Conservation (phyloP, 106 monocot genomes). For the Amphibolis antarctica region DNA sequence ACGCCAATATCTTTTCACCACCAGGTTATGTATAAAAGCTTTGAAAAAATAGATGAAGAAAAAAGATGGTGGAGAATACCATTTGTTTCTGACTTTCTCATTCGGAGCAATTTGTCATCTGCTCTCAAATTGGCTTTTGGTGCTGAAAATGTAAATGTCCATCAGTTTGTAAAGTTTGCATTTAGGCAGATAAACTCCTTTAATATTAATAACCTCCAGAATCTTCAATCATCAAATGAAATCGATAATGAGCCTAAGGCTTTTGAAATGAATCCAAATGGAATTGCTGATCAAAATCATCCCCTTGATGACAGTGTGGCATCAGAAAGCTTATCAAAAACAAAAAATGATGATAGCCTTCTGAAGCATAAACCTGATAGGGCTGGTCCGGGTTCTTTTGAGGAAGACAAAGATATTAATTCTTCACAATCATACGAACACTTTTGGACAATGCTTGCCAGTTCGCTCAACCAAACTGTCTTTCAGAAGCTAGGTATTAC, state of each 20-base stretch:
- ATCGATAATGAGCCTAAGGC: conserved; percentile 1
- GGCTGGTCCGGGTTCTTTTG: conserved; percentile 7
- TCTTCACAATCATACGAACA: conserved; percentile 26
- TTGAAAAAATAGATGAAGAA: conserved; percentile 62
- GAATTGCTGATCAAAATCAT: conserved; percentile 8
- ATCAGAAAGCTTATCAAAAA: not conserved
- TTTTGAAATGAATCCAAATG: conserved; percentile 7
- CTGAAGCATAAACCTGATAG: conserved; percentile 4
- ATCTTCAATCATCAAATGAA: conserved; percentile 11
- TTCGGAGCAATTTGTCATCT: conserved; percentile 51
- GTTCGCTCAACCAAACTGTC: conserved; percentile 34
- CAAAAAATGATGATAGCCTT: not conserved
- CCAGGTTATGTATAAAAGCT: conserved; percentile 70
- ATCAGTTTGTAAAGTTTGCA: conserved; percentile 76
- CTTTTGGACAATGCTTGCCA: conserved; percentile 63
- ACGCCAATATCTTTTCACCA: not conserved
- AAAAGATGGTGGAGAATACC: conserved; percentile 85
- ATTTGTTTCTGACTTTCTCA: conserved; percentile 71
- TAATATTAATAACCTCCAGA: conserved; percentile 24
- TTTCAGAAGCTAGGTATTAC: conserved; percentile 58
- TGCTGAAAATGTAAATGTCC: conserved; percentile 59
- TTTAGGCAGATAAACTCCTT: conserved; percentile 72
- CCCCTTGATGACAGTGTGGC: not conserved
- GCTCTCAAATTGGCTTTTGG: conserved; percentile 59
- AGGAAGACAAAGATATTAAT: conserved; percentile 10